Base-by-base conservation (phyloP, 495 filamentous ascomycete species). In the Aspergillus saccharolyticus region DNA sequence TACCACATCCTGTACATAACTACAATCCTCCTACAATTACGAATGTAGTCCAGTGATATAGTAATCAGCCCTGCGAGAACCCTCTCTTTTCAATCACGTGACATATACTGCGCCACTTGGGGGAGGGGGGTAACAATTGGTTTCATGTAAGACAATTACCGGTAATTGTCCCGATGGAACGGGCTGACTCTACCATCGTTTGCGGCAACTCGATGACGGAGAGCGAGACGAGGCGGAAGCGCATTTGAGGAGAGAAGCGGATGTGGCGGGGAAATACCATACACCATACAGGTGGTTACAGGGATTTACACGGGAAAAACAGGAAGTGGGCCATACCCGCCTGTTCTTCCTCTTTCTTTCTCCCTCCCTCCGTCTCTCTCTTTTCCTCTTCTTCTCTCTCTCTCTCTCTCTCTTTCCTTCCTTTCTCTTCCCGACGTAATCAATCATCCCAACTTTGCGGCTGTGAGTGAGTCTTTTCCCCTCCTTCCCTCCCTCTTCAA, bases 61-160 rank as follows among this genome's bases (percentile, higher is more conserved):
- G n/a, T 45, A 45, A 7, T 47, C n/a, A 28, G 28, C 9, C 17
- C 22, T 15, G 28, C 44, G 10, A 44, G 25, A 20, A 12, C 42
- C 44, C 20, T 39, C 25, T 42, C 20, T 39, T 19, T 42, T 24
- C 28, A 62, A 54, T 67, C 62, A 61, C 54, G 51, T 60, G 64
- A 58, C 56, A 56, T 56, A 57, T 62, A 58, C 68, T 69, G 62
- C 59, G 55, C 61, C 57, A 60, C 57, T 50, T 54, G 61, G 51
- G 24, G n/a, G n/a, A n/a, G n/a, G n/a, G n/a, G n/a, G n/a, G n/a
- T n/a, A n/a, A n/a, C n/a, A n/a, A n/a, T n/a, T n/a, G n/a, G n/a
- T n/a, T n/a, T n/a, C n/a, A 21, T 49, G 46, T 24, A 24, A n/a
- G 46, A 17, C 18, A 17, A 39, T n/a, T 52, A 52, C 48, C 28